Evolutionary conservation across 371 early-diverging fungal genomes (phyloP), one percentile per base, ranked within the genome.

Genomic region (Circinella minor): DNA sequence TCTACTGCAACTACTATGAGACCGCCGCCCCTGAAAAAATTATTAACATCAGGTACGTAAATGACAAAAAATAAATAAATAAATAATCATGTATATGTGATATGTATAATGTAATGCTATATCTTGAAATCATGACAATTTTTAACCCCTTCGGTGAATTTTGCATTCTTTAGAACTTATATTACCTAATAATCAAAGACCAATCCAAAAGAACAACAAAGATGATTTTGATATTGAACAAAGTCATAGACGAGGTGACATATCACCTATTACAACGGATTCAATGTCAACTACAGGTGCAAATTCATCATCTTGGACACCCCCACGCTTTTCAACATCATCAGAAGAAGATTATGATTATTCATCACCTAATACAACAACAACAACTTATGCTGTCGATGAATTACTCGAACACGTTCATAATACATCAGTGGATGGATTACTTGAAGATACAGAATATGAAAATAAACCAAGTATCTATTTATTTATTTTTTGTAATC

Each of bases 401-500:
- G 37, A 36, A 14, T n/a, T 18, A 17, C 65, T 47, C n/a, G n/a
- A n/a, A n/a, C n/a, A 4, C 65, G 36, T 13, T 37, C 27, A 70
- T 51, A 65, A 71, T n/a, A 27, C 27, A 27, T 70, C 72, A 13
- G 69, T 70, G n/a, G n/a, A n/a, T 43, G 43, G 43, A 27, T 63
- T 64, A 15, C 39, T 72, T 6, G 65, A 71, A 55, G 73, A 70
- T 51, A 65, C 68, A 4, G 66, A 70, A 13, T 27, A 36, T 14
- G 79, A 80, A 61, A 75, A 76, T 11, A 63, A 75, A 11, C 88
- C 89, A 0, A 80, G 74, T 36, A 80, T 85, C 1, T 86, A 87
- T 37, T 75, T 89, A 14, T 87, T 90, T 49, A 87, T 90, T 6
- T 90, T 90, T 73, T 86, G 86, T 36, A 90, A 90, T 62, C 89